Evolutionary conservation across 139 green algal species (phyloP), one percentile per base, ranked within the genome.

Genomic region (Choricystis sp.): DNA sequence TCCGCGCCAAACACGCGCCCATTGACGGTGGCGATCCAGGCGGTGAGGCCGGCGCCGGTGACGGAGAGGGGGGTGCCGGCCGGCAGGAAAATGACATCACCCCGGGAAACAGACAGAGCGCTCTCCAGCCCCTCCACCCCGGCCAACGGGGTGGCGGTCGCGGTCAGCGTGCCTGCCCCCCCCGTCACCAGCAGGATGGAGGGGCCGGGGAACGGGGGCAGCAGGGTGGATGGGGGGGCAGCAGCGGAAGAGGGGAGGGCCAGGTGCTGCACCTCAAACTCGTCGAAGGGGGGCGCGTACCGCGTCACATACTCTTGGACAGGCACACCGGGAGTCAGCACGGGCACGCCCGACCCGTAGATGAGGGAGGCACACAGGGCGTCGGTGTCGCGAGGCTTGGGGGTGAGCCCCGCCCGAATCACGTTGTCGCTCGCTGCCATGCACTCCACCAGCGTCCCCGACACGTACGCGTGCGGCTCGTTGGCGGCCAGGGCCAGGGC

Each of bases 351-450:
- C 64, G 85, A 65, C 4, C 79, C 71, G 72, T 99, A 99, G 0
- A 88, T 96, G 2, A 99, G 78, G 24, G 85, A 92, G 14, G 76
- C 74, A 69, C 85, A 94, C 40, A 99, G 79, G 29, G 89, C 82
- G 19, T 87, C 74, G 2, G 77, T 82, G 68, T 94, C 87, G 28
- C 86, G 79, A 62, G 91, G 81, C 77, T 99, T 99, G 30, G 92
- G 92, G 5, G 93, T 99, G 4, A 97, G 81, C 0, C 93, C 93
- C 21, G 90, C 92, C 1, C 93, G 76, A 27, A 99, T 85, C 26
- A 99, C 93, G 72, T 99, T 99, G 79, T 99, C 93, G 30, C 74
- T 86, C 19, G 85, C 84, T 1, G 92, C 92, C 92, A 98, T 97
- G 67, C 72, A 84, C 79, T 99, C 92, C 23, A 97, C 74, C 29